Base-by-base conservation (phyloP, 805 yeast genomes). In the Yarrowia bubula region DNA sequence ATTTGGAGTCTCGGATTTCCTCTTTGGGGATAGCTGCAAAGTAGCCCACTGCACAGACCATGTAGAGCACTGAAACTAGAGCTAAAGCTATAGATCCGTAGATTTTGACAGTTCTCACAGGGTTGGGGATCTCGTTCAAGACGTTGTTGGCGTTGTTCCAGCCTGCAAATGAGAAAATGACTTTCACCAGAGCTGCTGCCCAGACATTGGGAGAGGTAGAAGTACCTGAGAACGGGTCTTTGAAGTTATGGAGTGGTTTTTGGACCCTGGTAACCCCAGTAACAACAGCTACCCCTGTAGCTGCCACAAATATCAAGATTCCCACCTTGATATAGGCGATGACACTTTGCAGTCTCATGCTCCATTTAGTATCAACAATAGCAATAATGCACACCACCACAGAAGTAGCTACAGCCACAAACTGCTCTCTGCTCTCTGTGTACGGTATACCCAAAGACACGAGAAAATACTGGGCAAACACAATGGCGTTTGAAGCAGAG, bases 141-240 rank as follows among this genome's bases (percentile, higher is more conserved):
- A 51, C 58, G 43, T 51, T 51, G 14, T 51, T 51, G 13, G 58
- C 58, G 28, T 51, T 51, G 43, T 51, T 51, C 58, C 58, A 51
- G n/a, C 58, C 58, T 9, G 58, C 43, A 37, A 51, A 51, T 4
- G 58, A 51, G 35, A 51, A 51, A 10, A 51, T 38, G 17, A 51
- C 42, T 17, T 51, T 51, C 22, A 51, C 58, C 9, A 51, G 33
- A 37, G 58, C 58, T 8, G 58, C 37, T 1, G 58, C 58, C 58
- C 58, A 51, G 14, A 51, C 58, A 18, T 51, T 51, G 3, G 58
- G 43, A 2, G 43, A 37, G 2, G 58, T 8, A 14, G 58, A 37
- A 3, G 58, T 51, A 2, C 58, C 58, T 7, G 42, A 10, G 8
- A 51, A 51, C 2, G 58, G 58, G 33, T 14, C n/a, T 51, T 51